Percentiles rank a stretch among this genome's conserved stretches.
Evolutionary conservation across 768 basidiomycete genomes (phyloP).

Genomic region (Fomitopsis serialis): DNA sequence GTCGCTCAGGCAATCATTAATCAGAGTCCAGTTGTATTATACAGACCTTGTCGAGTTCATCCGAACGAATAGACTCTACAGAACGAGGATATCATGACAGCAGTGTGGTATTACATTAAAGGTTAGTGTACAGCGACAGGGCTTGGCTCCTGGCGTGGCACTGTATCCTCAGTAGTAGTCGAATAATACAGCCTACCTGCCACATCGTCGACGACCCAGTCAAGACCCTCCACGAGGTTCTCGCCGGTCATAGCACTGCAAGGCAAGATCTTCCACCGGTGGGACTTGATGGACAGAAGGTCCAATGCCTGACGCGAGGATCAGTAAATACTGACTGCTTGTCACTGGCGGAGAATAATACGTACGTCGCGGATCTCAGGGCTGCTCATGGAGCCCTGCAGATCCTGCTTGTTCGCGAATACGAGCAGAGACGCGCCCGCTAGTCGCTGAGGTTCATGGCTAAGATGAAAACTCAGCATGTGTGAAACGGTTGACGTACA

Average conservation of each 20-base stretch:
- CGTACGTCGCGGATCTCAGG: slow-evolving; percentile 80
- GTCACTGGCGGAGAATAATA: slow-evolving; percentile 8
- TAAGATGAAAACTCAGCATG: background rate
- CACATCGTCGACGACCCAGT: slow-evolving; percentile 90
- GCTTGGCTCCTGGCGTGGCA: background rate
- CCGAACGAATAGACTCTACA: no score
- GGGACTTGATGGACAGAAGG: slow-evolving; percentile 76
- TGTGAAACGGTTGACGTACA: slow-evolving; percentile 42
- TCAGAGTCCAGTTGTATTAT: no score
- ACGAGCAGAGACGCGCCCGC: slow-evolving; percentile 94
- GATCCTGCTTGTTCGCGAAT: slow-evolving; percentile 98
- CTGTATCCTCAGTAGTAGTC: slow-evolving; percentile 5
- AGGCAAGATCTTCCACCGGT: slow-evolving; percentile 84
- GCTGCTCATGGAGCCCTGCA: slow-evolving; percentile 79
- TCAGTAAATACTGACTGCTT: no score
- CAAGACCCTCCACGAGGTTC: slow-evolving; percentile 78
- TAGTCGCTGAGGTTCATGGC: slow-evolving; percentile 52
- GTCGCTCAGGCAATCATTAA: no score
- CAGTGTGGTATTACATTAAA: no score
- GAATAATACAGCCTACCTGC: slow-evolving; percentile 80
- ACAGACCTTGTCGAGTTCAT: no score
- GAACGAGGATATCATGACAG: no score
- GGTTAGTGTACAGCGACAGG: background rate
- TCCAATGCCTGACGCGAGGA: slow-evolving; percentile 65
- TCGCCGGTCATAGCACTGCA: slow-evolving; percentile 91